Conservation (phyloP, 2,329 filamentous ascomycete genomes). For the Monilinia vaccinii-corymbosi region DNA sequence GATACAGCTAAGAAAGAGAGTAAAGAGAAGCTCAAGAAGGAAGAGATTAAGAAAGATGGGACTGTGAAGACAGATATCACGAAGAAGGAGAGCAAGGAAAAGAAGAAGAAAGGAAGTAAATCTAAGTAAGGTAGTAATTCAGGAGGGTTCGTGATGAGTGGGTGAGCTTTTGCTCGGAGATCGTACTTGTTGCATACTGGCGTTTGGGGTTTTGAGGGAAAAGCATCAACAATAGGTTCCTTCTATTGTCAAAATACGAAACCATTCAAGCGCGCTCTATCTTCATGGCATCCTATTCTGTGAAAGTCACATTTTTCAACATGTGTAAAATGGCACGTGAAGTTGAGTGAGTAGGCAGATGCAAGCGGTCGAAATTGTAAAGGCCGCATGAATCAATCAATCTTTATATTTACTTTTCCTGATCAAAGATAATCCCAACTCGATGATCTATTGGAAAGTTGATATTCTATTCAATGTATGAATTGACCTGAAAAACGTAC, state of each 20-base stretch:
- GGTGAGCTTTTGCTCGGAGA: not conserved
- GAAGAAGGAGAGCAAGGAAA: conserved; percentile 4
- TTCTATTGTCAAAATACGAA: not conserved
- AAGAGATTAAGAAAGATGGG: not conserved
- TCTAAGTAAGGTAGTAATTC: not conserved
- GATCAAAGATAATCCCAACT: too few species aligned
- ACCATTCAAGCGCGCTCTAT: not conserved
- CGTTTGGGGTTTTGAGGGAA: not conserved
- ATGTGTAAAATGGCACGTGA: not conserved
- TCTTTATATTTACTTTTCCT: too few species aligned
- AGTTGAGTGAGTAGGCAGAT: not conserved
- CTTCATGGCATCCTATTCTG: not conserved
- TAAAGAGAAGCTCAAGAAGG: not conserved
- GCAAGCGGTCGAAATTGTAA: not conserved
- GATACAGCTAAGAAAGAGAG: not conserved
- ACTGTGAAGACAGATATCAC: not conserved
- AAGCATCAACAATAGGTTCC: not conserved
- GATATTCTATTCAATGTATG: too few species aligned
- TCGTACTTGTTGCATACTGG: not conserved
- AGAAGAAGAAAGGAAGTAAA: conserved; percentile 8
- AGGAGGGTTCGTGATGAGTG: not conserved
- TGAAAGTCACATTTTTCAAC: not conserved
- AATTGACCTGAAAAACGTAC: too few species aligned
- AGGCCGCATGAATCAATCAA: too few species aligned
- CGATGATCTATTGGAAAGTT: too few species aligned